Evolutionary conservation across 2,329 filamentous ascomycete genomes (phyloP).

Genomic region (Thelonectria blattea): DNA sequence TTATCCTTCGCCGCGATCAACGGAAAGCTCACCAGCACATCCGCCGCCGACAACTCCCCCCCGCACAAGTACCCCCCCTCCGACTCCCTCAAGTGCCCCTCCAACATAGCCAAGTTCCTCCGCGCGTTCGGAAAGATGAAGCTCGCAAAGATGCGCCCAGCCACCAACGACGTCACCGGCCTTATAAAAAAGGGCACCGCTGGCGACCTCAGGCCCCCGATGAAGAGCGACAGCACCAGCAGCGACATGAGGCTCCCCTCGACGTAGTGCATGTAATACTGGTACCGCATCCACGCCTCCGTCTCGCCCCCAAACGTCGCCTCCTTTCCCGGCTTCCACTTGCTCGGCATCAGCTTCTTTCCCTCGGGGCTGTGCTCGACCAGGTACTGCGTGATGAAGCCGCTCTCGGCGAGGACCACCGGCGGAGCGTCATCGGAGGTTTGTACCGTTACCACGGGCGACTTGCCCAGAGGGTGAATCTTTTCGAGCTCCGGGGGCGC

Average conservation of each 20-base stretch:
- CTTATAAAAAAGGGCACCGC: conserved; percentile 60
- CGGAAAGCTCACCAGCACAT: conserved; percentile 60
- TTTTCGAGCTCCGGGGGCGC: conserved; percentile 79
- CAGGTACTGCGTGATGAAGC: conserved; percentile 81
- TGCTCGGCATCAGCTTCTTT: conserved; percentile 56
- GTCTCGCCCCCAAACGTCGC: conserved; percentile 65
- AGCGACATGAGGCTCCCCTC: conserved; percentile 84
- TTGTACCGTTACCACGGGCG: conserved; percentile 75
- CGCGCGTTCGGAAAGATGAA: conserved; percentile 56
- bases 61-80: conserved; percentile 57
- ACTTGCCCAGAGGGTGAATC: conserved; percentile 86
- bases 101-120: conserved; percentile 56
- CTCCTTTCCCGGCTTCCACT: conserved; percentile 64
- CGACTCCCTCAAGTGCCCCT: conserved; percentile 55
- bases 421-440: conserved; percentile 49
- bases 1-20: conserved; percentile 52
- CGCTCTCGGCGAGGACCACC: conserved; percentile 79
- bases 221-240: conserved; percentile 68
- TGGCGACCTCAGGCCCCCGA: conserved; percentile 56
- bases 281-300: conserved; percentile 63
- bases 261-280: conserved; percentile 80
- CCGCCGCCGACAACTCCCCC: conserved; percentile 55
- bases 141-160: conserved; percentile 46
- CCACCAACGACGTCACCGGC: conserved; percentile 56
- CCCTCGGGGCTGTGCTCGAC: conserved; percentile 64